phyloP scores from a whole-genome alignment of 495 filamentous ascomycete genomes.

The Talaromyces ruber region DNA sequence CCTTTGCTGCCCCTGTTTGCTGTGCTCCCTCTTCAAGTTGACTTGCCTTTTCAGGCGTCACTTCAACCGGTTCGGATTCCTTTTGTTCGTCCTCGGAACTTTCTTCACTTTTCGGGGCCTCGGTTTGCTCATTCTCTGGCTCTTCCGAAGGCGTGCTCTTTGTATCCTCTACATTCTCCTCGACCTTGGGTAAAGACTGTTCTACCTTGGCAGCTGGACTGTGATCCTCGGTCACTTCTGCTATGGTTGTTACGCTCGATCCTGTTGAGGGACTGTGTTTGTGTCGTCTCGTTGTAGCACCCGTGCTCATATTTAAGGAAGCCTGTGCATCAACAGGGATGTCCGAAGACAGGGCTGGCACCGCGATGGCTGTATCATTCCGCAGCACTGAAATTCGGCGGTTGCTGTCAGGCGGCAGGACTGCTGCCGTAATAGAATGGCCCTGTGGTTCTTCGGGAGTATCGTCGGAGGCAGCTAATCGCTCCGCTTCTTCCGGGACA shows the following conservation, averaged over 20 bases:
- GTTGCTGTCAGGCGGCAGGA: slow-evolving; percentile 25
- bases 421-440: slow-evolving; percentile 20
- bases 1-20: not conserved
- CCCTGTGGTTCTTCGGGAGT: slow-evolving; percentile 11
- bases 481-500: slow-evolving; percentile 87
- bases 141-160: not conserved
- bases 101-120: not conserved
- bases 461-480: slow-evolving; percentile 43
- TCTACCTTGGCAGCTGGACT: slow-evolving; percentile 7
- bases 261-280: slow-evolving; percentile 68
- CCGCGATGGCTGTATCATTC: slow-evolving; percentile 23
- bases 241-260: slow-evolving; percentile 62
- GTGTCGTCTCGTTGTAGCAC: slow-evolving; percentile 64
- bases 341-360: slow-evolving; percentile 15
- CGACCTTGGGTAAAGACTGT: not conserved
- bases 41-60: not conserved
- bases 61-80: not conserved
- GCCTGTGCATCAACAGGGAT: slow-evolving; percentile 20
- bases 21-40: not conserved
- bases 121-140: not conserved
- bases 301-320: slow-evolving; percentile 35
- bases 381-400: slow-evolving; percentile 38
- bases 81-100: not conserved
- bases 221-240: slow-evolving; percentile 63
- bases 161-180: not conserved